Percentiles rank a stretch among this genome's conserved stretches.
Evolutionary conservation across 257 asterid species (phyloP).

Genomic region (Anisodus acutangulus): DNA sequence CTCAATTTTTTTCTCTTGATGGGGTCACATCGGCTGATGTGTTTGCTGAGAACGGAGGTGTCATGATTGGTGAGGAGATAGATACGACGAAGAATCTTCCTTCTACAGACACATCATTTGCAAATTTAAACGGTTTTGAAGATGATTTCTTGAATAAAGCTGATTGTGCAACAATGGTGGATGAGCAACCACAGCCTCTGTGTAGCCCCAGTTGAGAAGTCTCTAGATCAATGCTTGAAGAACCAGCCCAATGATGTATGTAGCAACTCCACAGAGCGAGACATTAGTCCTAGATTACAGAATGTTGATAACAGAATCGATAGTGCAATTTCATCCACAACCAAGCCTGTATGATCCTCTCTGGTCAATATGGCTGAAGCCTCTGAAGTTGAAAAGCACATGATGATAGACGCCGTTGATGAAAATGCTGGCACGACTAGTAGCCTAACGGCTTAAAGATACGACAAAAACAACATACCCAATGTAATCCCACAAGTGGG

Average conservation of each 20-base stretch:
- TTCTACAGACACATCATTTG: slow-evolving; percentile 35
- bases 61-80: slow-evolving; percentile 31
- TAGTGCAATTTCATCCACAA: neutral
- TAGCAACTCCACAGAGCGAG: slow-evolving; percentile 8
- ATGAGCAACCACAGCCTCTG: slow-evolving; percentile 30
- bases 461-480: too few relatives aligned
- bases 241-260: slow-evolving; percentile 27
- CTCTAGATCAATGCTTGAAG: slow-evolving; percentile 30
- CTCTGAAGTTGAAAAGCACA: slow-evolving; percentile 10
- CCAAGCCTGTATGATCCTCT: slow-evolving; percentile 15
- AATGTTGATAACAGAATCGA: slow-evolving; percentile 22
- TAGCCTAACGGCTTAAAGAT: neutral
- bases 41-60: slow-evolving; percentile 36
- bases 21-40: slow-evolving; percentile 35
- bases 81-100: slow-evolving; percentile 37
- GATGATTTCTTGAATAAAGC: slow-evolving; percentile 32
- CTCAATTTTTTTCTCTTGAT: slow-evolving; percentile 37
- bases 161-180: slow-evolving; percentile 31
- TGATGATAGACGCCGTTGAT: neutral
- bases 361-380: neutral
- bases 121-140: slow-evolving; percentile 32
- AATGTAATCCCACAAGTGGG: too few relatives aligned
- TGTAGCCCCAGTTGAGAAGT: slow-evolving; percentile 26
- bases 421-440: neutral
- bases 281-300: slow-evolving; percentile 20